phyloP scores from a whole-genome alignment of 1,139 yeast genomes.

The Blastobotrys malaysiensis region DNA sequence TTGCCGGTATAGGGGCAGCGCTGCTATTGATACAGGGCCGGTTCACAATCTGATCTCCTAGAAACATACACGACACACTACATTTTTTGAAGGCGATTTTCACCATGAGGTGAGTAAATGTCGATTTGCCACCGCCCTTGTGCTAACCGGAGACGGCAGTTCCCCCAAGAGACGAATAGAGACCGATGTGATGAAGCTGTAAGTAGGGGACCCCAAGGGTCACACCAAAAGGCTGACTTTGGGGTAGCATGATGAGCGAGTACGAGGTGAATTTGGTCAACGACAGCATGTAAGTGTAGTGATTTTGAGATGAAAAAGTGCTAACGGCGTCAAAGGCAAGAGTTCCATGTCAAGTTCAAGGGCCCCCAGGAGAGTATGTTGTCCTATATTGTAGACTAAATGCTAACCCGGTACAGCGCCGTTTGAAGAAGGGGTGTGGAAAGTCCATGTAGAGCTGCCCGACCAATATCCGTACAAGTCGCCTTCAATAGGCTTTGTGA shows the following conservation, averaged over 20 bases:
- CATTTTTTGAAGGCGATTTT: neutral
- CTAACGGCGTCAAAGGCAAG: slow-evolving; percentile 41
- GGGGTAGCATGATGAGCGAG: slow-evolving; percentile 71
- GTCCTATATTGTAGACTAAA: neutral
- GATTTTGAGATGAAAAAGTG: neutral
- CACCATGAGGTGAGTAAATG: neutral
- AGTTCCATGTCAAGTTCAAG: slow-evolving; percentile 74
- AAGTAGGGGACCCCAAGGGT: slow-evolving; percentile 29
- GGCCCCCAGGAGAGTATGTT: slow-evolving; percentile 67
- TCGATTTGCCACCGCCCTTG: neutral
- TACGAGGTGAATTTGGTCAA: slow-evolving; percentile 81
- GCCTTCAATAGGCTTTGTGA: slow-evolving; percentile 91
- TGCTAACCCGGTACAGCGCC: slow-evolving; percentile 41
- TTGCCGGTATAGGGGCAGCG: neutral
- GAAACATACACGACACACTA: neutral
- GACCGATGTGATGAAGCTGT: slow-evolving; percentile 94
- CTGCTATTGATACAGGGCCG: neutral
- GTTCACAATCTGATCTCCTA: neutral
- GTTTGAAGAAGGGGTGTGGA: slow-evolving; percentile 88
- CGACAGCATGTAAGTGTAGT: slow-evolving; percentile 53
- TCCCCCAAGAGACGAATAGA: slow-evolving; percentile 87
- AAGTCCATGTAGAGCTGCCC: slow-evolving; percentile 87
- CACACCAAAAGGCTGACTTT: neutral
- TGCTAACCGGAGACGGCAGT: slow-evolving; percentile 34
- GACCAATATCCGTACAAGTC: slow-evolving; percentile 94